Percentiles rank a stretch among this genome's conserved stretches.
Evolutionary conservation across 2,329 filamentous ascomycete species (phyloP).

Genomic region (Colletotrichum plurivorum): DNA sequence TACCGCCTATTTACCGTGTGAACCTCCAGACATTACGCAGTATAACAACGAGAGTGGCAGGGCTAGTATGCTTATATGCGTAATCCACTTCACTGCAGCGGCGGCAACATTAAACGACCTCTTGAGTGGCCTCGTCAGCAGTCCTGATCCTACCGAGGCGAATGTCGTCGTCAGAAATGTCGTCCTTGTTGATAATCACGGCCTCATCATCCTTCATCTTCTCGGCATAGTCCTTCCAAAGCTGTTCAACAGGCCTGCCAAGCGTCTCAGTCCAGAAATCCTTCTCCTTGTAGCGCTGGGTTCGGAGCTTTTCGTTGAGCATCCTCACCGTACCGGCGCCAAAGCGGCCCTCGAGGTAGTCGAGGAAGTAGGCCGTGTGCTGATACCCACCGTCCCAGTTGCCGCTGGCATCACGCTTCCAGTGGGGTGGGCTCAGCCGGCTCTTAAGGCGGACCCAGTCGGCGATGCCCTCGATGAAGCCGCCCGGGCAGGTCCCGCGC

Average conservation of each 20-base stretch:
- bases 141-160: constrained; percentile 31
- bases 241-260: constrained; percentile 73
- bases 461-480: constrained; percentile 90
- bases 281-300: constrained; percentile 74
- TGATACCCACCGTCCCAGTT: constrained; percentile 94
- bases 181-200: constrained; percentile 43
- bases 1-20: no score
- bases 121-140: constrained; percentile 23
- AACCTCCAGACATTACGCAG: not conserved
- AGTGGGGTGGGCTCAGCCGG: constrained; percentile 84
- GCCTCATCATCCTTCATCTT: constrained; percentile 43
- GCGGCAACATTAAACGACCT: not conserved
- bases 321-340: constrained; percentile 71
- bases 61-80: no score
- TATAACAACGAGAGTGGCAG: not conserved
- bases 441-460: constrained; percentile 90
- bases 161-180: constrained; percentile 42
- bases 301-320: constrained; percentile 77
- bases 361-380: constrained; percentile 90
- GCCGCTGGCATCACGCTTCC: constrained; percentile 72
- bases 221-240: constrained; percentile 82
- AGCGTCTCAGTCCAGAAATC: constrained; percentile 78
- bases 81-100: no score
- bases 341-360: constrained; percentile 82
- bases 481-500: constrained; percentile 73